A percentile compares a stretch with the other conserved stretches of the same genome.
Evolutionary conservation across 345 rosid genomes (phyloP).

Genomic region (Brassica nigra): DNA sequence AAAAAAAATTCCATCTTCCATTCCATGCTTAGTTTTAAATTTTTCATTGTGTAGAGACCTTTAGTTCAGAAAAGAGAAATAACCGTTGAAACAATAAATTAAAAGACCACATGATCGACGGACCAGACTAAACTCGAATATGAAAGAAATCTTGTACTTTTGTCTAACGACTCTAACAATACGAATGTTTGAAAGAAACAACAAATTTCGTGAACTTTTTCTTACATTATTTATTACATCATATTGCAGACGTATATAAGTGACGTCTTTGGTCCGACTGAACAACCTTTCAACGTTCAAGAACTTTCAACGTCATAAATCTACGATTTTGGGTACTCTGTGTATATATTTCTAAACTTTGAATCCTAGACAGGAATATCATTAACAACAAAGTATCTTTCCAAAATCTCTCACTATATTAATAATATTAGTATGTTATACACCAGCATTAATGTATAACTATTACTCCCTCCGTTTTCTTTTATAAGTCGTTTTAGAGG

Average conservation of each 20-base stretch:
- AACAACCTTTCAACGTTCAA: not conserved
- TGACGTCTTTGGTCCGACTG: slow-evolving; percentile 1
- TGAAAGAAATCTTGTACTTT: not conserved
- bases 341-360: slow-evolving; percentile 3
- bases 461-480: not conserved
- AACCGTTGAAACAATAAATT: not conserved
- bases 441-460: not conserved
- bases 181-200: slow-evolving; percentile 1
- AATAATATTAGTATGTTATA: not conserved
- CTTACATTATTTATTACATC: not conserved
- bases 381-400: not conserved
- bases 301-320: not conserved
- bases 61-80: not conserved
- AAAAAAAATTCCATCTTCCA: not conserved
- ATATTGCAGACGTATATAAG: not conserved
- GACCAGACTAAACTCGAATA: not conserved
- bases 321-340: not conserved
- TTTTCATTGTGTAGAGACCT: not conserved
- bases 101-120: not conserved
- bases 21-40: not conserved
- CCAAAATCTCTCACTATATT: not conserved
- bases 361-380: not conserved
- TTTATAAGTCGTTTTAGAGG: too few relatives aligned
- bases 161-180: not conserved
- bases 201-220: not conserved